Percentiles rank a stretch among this genome's conserved stretches.
phyloP scores from a whole-genome alignment of 2,329 filamentous ascomycete genomes.

The Cytospora chrysosperma region DNA sequence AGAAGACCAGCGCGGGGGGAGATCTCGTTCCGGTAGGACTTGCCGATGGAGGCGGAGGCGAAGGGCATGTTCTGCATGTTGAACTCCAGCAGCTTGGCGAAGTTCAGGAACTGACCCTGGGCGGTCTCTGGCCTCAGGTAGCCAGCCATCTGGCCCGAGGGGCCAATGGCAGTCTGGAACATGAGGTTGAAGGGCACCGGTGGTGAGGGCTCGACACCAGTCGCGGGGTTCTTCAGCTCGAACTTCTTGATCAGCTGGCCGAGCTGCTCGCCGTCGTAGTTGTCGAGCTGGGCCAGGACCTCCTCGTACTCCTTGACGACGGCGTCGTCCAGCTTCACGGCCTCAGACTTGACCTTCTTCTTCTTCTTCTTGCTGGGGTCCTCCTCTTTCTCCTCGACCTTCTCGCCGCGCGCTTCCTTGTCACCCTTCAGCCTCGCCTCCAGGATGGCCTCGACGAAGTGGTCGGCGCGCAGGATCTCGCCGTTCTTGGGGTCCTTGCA shows the following conservation, averaged over 20 bases:
- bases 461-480: slow-evolving; percentile 93
- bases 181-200: slow-evolving; percentile 97
- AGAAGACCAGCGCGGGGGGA: slow-evolving; percentile 88
- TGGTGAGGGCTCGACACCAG: slow-evolving; percentile 70
- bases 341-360: slow-evolving; percentile 71
- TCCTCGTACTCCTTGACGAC: slow-evolving; percentile 89
- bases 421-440: slow-evolving; percentile 84
- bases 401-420: slow-evolving; percentile 86
- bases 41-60: slow-evolving; percentile 93
- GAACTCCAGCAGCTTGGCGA: slow-evolving; percentile 92
- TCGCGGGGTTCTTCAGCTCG: slow-evolving; percentile 84
- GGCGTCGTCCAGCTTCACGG: slow-evolving; percentile 81
- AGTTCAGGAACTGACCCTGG: slow-evolving; percentile 97
- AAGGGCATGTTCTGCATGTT: slow-evolving; percentile 96
- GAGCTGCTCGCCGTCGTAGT: slow-evolving; percentile 85
- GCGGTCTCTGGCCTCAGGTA: slow-evolving; percentile 93
- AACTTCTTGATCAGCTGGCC: slow-evolving; percentile 87
- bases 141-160: slow-evolving; percentile 80
- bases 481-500: slow-evolving; percentile 98
- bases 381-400: slow-evolving; percentile 73
- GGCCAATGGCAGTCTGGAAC: slow-evolving; percentile 95
- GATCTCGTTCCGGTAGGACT: slow-evolving; percentile 98
- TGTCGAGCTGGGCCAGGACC: slow-evolving; percentile 89
- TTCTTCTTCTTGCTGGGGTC: slow-evolving; percentile 74
- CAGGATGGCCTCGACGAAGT: slow-evolving; percentile 92